Percentiles rank a stretch among this genome's conserved stretches.
Conservation (phyloP, 495 filamentous ascomycete genomes). For the Xylaria curta region DNA sequence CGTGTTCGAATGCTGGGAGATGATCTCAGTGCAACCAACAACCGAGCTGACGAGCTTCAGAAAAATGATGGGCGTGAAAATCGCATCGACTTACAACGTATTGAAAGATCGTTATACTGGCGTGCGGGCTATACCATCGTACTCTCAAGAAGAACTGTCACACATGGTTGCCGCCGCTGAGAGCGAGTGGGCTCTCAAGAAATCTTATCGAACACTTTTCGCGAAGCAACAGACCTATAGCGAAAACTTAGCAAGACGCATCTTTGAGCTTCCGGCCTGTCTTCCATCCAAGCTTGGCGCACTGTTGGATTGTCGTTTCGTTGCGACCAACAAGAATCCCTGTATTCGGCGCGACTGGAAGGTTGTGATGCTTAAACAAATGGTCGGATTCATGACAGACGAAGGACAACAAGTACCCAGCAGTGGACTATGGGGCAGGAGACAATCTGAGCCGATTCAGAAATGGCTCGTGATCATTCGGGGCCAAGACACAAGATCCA, state of each 20-base stretch:
- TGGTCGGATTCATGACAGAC: conserved; percentile 14
- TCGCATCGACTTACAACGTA: conserved; percentile 9
- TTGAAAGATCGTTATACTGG: conserved; percentile 23
- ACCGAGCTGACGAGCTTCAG: conserved; percentile 14
- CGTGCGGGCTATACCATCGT: conserved; percentile 18
- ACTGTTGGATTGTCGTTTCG: conserved; percentile 21
- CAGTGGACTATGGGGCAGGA: neutral
- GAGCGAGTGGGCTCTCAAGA: neutral
- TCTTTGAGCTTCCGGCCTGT: conserved; percentile 16
- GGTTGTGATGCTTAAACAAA: conserved; percentile 9
- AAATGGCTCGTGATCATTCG: conserved; percentile 24
- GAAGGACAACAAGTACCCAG: neutral
- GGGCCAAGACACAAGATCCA: conserved; percentile 6
- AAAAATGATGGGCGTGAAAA: conserved; percentile 11
- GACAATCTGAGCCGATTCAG: conserved; percentile 9
- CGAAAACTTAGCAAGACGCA: conserved; percentile 16
- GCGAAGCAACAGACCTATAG: neutral
- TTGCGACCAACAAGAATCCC: conserved; percentile 21
- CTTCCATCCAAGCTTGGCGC: conserved; percentile 25
- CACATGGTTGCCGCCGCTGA: conserved; percentile 8
- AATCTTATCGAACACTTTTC: neutral
- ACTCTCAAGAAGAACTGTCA: conserved; percentile 22
- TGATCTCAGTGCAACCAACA: conserved; percentile 23
- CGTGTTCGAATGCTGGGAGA: conserved; percentile 23
- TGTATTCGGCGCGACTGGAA: conserved; percentile 24